Evolutionary conservation across 2,329 filamentous ascomycete genomes (phyloP), one percentile per base, ranked within the genome.

Genomic region (Phaeomoniella chlamydospora): DNA sequence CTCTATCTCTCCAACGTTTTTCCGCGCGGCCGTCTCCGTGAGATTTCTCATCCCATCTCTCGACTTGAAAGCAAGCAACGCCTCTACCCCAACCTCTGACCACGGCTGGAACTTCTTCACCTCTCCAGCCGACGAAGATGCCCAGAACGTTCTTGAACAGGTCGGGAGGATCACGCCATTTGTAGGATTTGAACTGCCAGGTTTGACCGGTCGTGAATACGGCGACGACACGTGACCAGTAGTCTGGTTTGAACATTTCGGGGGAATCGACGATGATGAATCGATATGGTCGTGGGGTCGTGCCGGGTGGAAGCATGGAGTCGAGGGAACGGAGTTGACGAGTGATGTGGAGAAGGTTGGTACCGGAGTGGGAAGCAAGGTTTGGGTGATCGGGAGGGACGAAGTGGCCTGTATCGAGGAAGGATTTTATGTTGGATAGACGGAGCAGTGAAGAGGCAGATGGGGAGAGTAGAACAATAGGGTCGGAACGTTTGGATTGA

Each of bases 131-230:
- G 2, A 98, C 77, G 51, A 84, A 93, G 34, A 98, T 66, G 38
- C 90, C 90, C 11, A 85, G 68, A 2, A 85, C 82, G 51, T 94
- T 83, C 45, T 77, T 75, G 64, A 98, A 98, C 34, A 98, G 68
- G 52, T 96, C 90, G 11, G 77, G 71, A 0, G 90, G 83, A 38
- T 80, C 79, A 46, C 79, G 79, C 85, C 90, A 98, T 59, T 93
- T 94, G 71, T 98, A 98, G 46, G 77, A 82, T 62, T 94, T 94
- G 64, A 98, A 98, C 61, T 98, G 90, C 90, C 90, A 98, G 6
- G 80, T 77, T 62, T 98, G 90, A 19, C 90, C 90, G 0, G 90
- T 98, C 0, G 90, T 98, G 62, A 98, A 96, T 39, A 98, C 87
- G 10, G 83, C 90, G 2, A 94, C 90, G 4, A 98, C 81, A 35